phyloP scores from a whole-genome alignment of 768 basidiomycete genomes.

The Panellus pusillus region DNA sequence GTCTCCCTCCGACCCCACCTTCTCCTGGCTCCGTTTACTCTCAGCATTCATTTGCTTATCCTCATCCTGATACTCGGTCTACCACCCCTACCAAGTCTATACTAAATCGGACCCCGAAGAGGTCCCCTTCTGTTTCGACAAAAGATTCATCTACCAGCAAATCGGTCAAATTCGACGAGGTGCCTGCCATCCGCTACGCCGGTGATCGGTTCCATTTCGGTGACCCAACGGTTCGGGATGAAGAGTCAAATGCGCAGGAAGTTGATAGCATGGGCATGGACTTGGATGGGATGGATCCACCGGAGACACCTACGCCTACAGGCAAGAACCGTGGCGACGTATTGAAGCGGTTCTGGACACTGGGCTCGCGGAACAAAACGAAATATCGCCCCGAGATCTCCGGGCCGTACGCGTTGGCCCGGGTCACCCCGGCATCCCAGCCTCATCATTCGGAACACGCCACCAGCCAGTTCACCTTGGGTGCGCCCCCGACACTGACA shows the following conservation, averaged over 20 bases:
- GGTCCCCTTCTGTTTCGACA: slow-evolving; percentile 47
- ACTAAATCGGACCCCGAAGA: slow-evolving; percentile 43
- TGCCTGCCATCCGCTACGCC: slow-evolving; percentile 59
- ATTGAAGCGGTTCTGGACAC: slow-evolving; percentile 18
- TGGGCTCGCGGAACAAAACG: slow-evolving; percentile 13
- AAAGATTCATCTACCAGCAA: slow-evolving; percentile 40
- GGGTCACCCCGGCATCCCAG: slow-evolving; percentile 3
- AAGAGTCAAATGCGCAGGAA: slow-evolving; percentile 12
- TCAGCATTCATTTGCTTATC: slow-evolving; percentile 20
- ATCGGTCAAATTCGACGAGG: slow-evolving; percentile 72
- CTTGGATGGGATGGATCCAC: slow-evolving; percentile 37
- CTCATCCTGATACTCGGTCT: slow-evolving; percentile 19
- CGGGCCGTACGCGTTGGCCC: slow-evolving; percentile 19
- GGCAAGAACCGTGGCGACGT: slow-evolving; percentile 6
- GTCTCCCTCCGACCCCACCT: slow-evolving; percentile 23
- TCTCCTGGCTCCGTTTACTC: slow-evolving; percentile 28
- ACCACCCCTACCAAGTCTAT: slow-evolving; percentile 48
- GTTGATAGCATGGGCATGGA: slow-evolving; percentile 22
- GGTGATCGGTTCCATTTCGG: slow-evolving; percentile 31
- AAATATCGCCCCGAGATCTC: slow-evolving; percentile 22
- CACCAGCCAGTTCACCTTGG: slow-evolving; percentile 8
- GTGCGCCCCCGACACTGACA: not conserved
- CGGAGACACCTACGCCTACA: slow-evolving; percentile 11
- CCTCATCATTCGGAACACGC: not conserved
- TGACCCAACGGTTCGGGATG: slow-evolving; percentile 20